These are phyloP conservation scores for Arthrocladium fulminans DNA, from an alignment of 2,329 filamentous ascomycete genomes.

Conservation along the genomic window DNA sequence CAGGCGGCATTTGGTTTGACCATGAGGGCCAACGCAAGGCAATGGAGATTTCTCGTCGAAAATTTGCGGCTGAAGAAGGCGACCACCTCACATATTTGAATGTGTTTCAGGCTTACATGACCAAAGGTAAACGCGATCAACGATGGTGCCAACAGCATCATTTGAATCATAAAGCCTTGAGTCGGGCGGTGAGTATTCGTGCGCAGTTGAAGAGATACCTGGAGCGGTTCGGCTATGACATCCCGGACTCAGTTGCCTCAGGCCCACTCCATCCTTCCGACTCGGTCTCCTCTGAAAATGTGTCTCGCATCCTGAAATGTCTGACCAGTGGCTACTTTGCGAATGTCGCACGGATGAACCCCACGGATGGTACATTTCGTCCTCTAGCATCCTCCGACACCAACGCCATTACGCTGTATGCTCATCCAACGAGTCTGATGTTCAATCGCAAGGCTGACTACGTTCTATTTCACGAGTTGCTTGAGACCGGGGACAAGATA, in stretches of 20 bases:
- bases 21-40: slow-evolving; percentile 68
- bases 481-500: slow-evolving; percentile 80
- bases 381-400: slow-evolving; percentile 51
- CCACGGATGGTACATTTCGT: slow-evolving; percentile 74
- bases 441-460: slow-evolving; percentile 95
- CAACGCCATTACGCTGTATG: slow-evolving; percentile 67
- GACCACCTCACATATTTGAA: slow-evolving; percentile 90
- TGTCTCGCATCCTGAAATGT: slow-evolving; percentile 72
- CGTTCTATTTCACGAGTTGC: slow-evolving; percentile 89
- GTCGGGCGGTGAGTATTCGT: slow-evolving; percentile 73
- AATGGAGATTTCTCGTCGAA: slow-evolving; percentile 64
- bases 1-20: slow-evolving; percentile 67
- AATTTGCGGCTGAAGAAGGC: slow-evolving; percentile 86
- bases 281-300: slow-evolving; percentile 33
- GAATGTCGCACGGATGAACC: slow-evolving; percentile 86
- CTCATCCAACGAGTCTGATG: slow-evolving; percentile 86
- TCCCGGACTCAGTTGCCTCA: slow-evolving; percentile 48
- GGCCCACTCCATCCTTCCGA: slow-evolving; percentile 20
- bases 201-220: slow-evolving; percentile 79
- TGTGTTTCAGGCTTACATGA: slow-evolving; percentile 82
- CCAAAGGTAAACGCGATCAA: slow-evolving; percentile 69
- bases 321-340: slow-evolving; percentile 86
- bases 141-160: slow-evolving; percentile 82
- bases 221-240: slow-evolving; percentile 68
- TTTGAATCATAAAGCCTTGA: slow-evolving; percentile 78